Evolutionary conservation across 192 early-diverging fungal genomes (phyloP), one percentile per base, ranked within the genome.

Genomic region (Piromyces finnis): DNA sequence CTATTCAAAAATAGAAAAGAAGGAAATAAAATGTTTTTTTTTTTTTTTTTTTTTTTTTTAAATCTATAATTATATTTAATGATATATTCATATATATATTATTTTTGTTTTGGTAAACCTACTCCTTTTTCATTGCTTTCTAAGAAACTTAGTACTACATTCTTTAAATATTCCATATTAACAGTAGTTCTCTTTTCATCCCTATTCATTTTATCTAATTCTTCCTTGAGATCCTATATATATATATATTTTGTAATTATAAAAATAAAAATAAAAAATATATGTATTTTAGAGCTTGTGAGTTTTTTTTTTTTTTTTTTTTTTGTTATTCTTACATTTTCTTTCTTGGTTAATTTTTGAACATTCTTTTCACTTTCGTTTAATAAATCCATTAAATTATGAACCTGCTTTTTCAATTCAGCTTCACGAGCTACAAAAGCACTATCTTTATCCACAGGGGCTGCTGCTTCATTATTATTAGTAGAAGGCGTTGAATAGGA

Each of bases 111-210:
- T n/a, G n/a, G n/a, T n/a, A n/a, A n/a, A n/a, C n/a, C 22, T 51
- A 51, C 85, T 82, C 88, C 87, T 37, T 85, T 83, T 68, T 87
- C 86, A 29, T 88, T 84, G 17, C 88, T 85, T 77, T 88, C 85
- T 22, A 93, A 84, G 79, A 90, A 93, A 39, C 90, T 90, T 29
- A 93, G 83, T 16, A 92, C 86, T 68, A 93, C 89, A 81, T 93
- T 93, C 78, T 93, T 93, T 51, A 93, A 83, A 79, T 93, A 93
- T 80, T 91, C 90, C 22, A 89, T 86, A 83, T 87, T 93, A 29
- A 93, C 82, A 37, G 92, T 87, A 78, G 92, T 87, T 30, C 90
- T 86, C 68, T 87, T 88, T 68, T 93, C 92, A 17, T 88, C 81
- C 9, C 87, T 78, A 80, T 92, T 91, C 37, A 88, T 78, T 78